phyloP scores from a whole-genome alignment of 805 yeast species.

The Deakozyma indianensis region DNA sequence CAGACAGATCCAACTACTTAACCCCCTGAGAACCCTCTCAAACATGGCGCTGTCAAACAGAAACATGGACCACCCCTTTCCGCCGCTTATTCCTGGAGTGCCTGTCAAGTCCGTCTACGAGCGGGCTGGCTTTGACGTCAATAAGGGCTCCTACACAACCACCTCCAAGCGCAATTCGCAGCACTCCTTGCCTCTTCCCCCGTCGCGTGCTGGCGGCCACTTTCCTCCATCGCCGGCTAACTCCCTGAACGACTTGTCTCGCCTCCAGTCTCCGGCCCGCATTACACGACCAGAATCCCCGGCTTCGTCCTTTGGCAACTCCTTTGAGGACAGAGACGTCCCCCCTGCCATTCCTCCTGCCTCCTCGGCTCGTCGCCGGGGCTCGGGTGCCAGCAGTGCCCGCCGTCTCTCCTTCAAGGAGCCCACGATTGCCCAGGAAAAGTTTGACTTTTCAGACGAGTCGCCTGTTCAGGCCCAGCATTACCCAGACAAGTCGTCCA shows the following conservation, averaged over 20 bases:
- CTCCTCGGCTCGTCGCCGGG: neutral
- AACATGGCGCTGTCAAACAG: slow-evolving; percentile 3
- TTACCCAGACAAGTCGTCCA: neutral
- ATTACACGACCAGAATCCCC: too few species aligned
- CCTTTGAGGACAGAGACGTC: neutral
- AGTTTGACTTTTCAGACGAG: neutral
- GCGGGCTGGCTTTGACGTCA: slow-evolving; percentile 29
- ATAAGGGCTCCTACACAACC: slow-evolving; percentile 4
- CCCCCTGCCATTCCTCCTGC: neutral
- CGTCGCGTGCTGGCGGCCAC: too few species aligned
- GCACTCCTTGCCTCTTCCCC: too few species aligned
- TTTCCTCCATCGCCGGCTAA: too few species aligned
- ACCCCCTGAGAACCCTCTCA: too few species aligned
- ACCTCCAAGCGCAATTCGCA: neutral
- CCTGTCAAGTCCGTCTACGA: slow-evolving; percentile 24
- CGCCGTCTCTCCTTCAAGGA: neutral
- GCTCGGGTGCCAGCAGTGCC: neutral
- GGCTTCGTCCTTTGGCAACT: too few species aligned
- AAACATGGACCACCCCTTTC: slow-evolving; percentile 25
- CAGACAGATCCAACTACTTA: too few species aligned
- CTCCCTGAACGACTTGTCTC: too few species aligned
- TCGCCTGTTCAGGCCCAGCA: neutral
- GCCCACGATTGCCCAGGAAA: neutral
- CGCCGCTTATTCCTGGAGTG: slow-evolving; percentile 23
- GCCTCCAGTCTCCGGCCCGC: too few species aligned